phyloP scores from a whole-genome alignment of 306 rosid species.

The Arachis hypogaea region DNA sequence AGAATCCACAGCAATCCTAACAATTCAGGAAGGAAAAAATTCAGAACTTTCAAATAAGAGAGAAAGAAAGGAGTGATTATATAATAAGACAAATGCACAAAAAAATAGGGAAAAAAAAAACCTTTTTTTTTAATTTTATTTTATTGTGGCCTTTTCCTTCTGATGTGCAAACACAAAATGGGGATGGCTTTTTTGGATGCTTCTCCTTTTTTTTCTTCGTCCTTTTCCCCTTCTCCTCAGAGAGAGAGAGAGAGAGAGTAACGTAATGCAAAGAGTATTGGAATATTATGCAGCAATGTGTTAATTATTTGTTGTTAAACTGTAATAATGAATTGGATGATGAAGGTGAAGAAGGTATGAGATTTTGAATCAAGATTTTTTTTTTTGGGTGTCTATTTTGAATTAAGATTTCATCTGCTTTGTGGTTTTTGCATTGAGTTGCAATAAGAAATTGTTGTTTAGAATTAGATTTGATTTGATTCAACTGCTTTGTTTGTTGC shows the following conservation, averaged over 20 bases:
- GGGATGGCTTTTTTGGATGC: slow-evolving; percentile 48
- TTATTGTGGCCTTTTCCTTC: slow-evolving; percentile 38
- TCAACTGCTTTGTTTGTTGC: not conserved
- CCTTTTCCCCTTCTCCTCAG: slow-evolving; percentile 25
- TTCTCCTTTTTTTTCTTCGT: slow-evolving; percentile 32
- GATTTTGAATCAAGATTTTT: not conserved
- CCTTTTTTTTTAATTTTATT: not conserved
- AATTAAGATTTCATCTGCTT: not conserved
- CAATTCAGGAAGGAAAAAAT: not conserved
- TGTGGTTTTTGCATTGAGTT: slow-evolving; percentile 17
- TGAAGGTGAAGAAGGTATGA: too few species aligned
- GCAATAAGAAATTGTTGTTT: not conserved
- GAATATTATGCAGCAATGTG: not conserved
- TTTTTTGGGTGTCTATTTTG: not conserved
- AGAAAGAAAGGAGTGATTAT: not conserved
- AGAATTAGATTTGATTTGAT: not conserved
- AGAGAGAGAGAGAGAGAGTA: not conserved
- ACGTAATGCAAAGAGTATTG: not conserved
- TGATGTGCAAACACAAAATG: slow-evolving; percentile 50
- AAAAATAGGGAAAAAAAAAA: not conserved
- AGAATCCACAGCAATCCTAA: slow-evolving; percentile 44
- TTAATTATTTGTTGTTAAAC: too few species aligned
- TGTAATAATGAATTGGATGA: too few species aligned
- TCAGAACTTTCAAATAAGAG: not conserved
- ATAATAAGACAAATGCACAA: not conserved